These are phyloP conservation scores for Capsicum rhomboideum DNA, from an alignment of 257 asterid genomes.

Conservation along the genomic window DNA sequence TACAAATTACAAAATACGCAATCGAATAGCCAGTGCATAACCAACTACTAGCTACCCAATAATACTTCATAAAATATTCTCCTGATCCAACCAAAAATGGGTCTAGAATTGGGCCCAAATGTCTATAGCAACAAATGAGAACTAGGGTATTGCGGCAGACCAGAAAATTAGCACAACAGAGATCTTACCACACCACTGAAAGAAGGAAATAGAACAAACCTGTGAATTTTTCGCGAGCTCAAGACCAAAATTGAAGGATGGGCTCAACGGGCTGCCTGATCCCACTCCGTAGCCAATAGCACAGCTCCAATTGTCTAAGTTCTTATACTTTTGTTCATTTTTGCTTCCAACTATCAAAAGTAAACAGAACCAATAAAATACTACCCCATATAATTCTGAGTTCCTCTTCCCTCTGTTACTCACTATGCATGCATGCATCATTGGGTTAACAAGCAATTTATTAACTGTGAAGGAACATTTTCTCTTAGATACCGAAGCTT, in stretches of 20 bases:
- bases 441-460: background rate
- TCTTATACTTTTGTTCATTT: conserved; percentile 45
- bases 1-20: background rate
- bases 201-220: conserved; percentile 33
- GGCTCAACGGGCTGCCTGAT: conserved; percentile 89
- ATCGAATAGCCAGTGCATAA: background rate
- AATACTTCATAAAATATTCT: background rate
- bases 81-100: background rate
- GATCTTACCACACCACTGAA: background rate
- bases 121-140: background rate
- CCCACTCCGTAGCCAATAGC: conserved; percentile 88
- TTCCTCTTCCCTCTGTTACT: background rate
- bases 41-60: background rate
- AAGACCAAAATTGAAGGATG: conserved; percentile 87
- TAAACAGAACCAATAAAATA: background rate
- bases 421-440: background rate
- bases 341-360: conserved; percentile 50
- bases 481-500: background rate
- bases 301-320: conserved; percentile 88
- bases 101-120: background rate
- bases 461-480: background rate
- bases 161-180: background rate
- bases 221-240: conserved; percentile 80
- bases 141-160: background rate
- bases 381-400: background rate